phyloP scores from a whole-genome alignment of 169 alveolate species.

The Cryptosporidium viatorum region DNA sequence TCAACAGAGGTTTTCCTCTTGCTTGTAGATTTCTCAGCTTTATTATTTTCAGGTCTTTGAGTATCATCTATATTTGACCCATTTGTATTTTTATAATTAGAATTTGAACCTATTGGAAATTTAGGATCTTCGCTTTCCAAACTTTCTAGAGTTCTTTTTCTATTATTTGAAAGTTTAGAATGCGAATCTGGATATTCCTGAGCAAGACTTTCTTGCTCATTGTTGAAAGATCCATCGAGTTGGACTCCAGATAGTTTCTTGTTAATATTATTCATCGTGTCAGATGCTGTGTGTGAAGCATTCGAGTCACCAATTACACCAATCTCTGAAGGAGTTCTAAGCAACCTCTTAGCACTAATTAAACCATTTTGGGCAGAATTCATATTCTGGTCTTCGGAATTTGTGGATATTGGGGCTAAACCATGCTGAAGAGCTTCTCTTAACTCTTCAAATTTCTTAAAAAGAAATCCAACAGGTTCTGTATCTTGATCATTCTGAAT shows the following conservation, averaged over 20 bases:
- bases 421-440: constrained; percentile 75
- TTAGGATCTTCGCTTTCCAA: not conserved
- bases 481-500: constrained; percentile 23
- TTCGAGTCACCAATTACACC: not conserved
- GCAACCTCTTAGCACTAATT: not conserved
- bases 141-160: not conserved
- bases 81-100: not conserved
- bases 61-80: not conserved
- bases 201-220: not conserved
- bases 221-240: not conserved
- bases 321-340: not conserved
- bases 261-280: not conserved
- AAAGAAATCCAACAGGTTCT: constrained; percentile 68
- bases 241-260: not conserved
- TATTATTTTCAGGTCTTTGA: not conserved
- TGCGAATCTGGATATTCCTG: constrained; percentile 13
- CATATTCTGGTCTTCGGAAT: not conserved
- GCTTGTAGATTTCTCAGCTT: constrained; percentile 1
- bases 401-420: constrained; percentile 11
- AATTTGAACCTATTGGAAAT: not conserved
- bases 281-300: not conserved
- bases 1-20: constrained; percentile 15
- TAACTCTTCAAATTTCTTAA: constrained; percentile 62
- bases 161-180: not conserved
- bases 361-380: not conserved